phyloP scores from a whole-genome alignment of 139 green algal species.

The Pleodorina starrii region DNA sequence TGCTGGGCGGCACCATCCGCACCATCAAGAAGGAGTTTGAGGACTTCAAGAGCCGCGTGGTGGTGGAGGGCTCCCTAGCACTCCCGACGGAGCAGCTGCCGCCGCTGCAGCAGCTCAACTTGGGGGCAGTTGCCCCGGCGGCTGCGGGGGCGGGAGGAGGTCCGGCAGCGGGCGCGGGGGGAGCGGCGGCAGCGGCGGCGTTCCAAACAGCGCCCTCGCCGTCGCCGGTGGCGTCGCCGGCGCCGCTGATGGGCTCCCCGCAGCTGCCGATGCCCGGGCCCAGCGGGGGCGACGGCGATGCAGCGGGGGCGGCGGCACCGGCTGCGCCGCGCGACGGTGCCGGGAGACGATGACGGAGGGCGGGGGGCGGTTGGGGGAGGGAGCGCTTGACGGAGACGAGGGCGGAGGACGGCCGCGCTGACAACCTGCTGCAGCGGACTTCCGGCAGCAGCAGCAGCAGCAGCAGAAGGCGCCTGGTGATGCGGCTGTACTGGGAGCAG shows the following conservation, averaged over 20 bases:
- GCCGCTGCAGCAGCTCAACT: slow-evolving; percentile 15
- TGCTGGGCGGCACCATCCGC: slow-evolving; percentile 39
- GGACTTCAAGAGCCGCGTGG: slow-evolving; percentile 37
- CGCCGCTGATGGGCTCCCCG: no score
- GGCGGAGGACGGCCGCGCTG: no score
- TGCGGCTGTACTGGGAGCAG: no score
- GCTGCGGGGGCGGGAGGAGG: neutral
- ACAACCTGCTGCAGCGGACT: no score
- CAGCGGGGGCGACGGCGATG: neutral
- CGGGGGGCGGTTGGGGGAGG: neutral
- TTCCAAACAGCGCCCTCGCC: neutral
- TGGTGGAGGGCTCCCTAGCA: slow-evolving; percentile 15
- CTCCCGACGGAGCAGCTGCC: neutral
- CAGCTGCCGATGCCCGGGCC: no score
- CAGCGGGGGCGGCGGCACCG: neutral
- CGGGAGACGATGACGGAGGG: neutral
- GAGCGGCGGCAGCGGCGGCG: neutral
- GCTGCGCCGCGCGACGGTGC: neutral
- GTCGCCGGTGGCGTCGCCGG: no score
- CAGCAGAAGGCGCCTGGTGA: no score
- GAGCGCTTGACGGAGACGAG: no score
- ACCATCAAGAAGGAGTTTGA: slow-evolving; percentile 51
- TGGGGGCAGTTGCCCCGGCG: neutral
- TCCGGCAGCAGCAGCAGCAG: no score
- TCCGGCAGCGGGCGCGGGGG: neutral